Evolutionary conservation across 2,329 filamentous ascomycete genomes (phyloP).

Genomic region (Colletotrichum graminicola): DNA sequence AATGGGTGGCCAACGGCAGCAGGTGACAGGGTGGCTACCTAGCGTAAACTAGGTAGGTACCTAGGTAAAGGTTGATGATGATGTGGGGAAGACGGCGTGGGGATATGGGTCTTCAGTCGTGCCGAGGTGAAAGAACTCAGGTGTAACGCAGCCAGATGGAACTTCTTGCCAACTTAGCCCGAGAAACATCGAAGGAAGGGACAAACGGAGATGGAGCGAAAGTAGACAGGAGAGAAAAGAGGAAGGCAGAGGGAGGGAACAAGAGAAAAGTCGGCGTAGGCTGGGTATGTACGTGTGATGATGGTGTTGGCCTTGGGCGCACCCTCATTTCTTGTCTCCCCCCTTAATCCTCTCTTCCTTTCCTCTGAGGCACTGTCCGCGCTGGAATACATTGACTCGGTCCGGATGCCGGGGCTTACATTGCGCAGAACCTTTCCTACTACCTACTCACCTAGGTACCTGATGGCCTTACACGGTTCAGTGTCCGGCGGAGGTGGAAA

Average conservation of each 20-base stretch:
- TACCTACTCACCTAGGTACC: background rate
- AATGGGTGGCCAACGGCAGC: background rate
- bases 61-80: background rate
- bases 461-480: background rate
- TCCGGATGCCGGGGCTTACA: background rate
- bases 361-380: background rate
- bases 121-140: background rate
- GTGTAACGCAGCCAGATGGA: background rate
- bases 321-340: constrained; percentile 2
- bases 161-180: background rate
- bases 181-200: background rate
- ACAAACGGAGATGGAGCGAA: background rate
- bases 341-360: background rate
- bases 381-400: background rate
- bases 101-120: constrained; percentile 1
- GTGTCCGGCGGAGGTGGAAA: constrained; percentile 15
- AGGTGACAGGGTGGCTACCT: background rate
- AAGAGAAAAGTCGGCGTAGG: background rate
- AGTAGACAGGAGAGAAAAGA: background rate
- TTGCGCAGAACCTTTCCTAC: background rate
- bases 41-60: background rate
- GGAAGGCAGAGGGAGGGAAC: background rate
- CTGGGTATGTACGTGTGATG: constrained; percentile 12
- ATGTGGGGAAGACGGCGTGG: background rate
- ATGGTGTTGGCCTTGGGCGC: constrained; percentile 9